Conservation (phyloP, 768 basidiomycete species). For the Collybia mongolica region DNA sequence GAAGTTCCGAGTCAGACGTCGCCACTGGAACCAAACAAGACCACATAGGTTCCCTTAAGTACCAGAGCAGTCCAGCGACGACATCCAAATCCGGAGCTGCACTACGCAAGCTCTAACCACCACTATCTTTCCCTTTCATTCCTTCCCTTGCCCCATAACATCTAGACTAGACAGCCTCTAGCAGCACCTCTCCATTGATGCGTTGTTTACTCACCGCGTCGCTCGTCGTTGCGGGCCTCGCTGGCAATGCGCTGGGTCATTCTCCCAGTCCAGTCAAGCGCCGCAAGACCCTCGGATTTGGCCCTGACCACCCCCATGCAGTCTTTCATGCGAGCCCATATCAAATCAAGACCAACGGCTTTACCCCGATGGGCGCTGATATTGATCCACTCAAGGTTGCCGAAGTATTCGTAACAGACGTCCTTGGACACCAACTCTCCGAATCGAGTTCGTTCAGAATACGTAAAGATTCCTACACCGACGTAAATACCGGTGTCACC, state of each 20-base stretch:
- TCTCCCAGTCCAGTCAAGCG: slow-evolving; percentile 29
- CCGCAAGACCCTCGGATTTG: slow-evolving; percentile 91
- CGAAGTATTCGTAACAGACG: slow-evolving; percentile 52
- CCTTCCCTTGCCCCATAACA: background rate
- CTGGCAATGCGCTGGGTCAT: slow-evolving; percentile 53
- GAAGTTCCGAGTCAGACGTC: slow-evolving; percentile 6
- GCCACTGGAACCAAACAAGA: slow-evolving; percentile 13
- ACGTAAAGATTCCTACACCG: slow-evolving; percentile 85
- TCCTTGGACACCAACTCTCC: slow-evolving; percentile 38
- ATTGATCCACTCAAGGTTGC: slow-evolving; percentile 64
- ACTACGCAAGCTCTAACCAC: slow-evolving; percentile 15
- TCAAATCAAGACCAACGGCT: slow-evolving; percentile 42
- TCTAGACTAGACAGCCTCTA: background rate
- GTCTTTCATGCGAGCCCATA: slow-evolving; percentile 54
- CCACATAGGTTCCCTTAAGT: slow-evolving; percentile 17
- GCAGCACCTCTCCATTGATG: slow-evolving; percentile 35
- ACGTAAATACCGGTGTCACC: slow-evolving; percentile 79
- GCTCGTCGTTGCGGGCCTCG: slow-evolving; percentile 57
- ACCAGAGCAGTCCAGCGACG: slow-evolving; percentile 4
- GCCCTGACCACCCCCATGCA: slow-evolving; percentile 75
- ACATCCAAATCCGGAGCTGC: slow-evolving; percentile 11
- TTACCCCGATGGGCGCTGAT: slow-evolving; percentile 33
- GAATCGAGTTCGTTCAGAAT: slow-evolving; percentile 51
- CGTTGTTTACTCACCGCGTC: slow-evolving; percentile 66
- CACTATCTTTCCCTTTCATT: slow-evolving; percentile 4